phyloP scores from a whole-genome alignment of 768 basidiomycete genomes.

The Podaxis rugospora region DNA sequence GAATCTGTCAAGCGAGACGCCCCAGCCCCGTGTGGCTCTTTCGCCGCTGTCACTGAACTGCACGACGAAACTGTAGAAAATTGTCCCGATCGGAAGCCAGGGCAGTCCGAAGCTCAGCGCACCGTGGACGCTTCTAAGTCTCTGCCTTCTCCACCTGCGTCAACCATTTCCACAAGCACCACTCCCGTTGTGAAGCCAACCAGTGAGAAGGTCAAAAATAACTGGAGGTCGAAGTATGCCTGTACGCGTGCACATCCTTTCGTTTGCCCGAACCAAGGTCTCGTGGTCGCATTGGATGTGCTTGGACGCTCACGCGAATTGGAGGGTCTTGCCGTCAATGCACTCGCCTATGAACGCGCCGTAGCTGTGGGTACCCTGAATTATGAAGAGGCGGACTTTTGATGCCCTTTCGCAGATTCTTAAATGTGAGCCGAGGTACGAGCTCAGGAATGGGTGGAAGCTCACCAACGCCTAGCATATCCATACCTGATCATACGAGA shows the following conservation, averaged over 20 bases:
- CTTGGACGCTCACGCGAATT: constrained; percentile 55
- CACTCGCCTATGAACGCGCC: constrained; percentile 68
- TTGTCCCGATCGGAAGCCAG: constrained; percentile 35
- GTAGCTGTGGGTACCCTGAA: constrained; percentile 48
- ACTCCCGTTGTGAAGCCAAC: constrained; percentile 17
- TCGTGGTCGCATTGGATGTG: constrained; percentile 54
- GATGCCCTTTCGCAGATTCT: constrained; percentile 18
- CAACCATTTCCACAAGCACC: background rate
- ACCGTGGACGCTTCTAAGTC: constrained; percentile 2
- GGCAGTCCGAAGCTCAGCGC: background rate
- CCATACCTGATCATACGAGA: constrained; percentile 36
- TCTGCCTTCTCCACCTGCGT: background rate
- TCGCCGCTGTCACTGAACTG: constrained; percentile 51
- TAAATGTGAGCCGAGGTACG: constrained; percentile 21
- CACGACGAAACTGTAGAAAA: constrained; percentile 39
- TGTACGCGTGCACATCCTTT: constrained; percentile 65
- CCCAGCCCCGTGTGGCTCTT: constrained; percentile 47
- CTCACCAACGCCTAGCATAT: constrained; percentile 35
- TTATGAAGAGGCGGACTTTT: background rate
- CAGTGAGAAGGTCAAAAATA: constrained; percentile 19
- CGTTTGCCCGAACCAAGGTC: constrained; percentile 61
- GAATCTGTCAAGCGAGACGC: constrained; percentile 46
- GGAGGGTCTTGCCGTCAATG: constrained; percentile 65
- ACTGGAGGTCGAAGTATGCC: constrained; percentile 45
- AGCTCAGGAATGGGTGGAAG: background rate